Evolutionary conservation across 768 basidiomycete species (phyloP).

Genomic region (Coprinellus micaceus): DNA sequence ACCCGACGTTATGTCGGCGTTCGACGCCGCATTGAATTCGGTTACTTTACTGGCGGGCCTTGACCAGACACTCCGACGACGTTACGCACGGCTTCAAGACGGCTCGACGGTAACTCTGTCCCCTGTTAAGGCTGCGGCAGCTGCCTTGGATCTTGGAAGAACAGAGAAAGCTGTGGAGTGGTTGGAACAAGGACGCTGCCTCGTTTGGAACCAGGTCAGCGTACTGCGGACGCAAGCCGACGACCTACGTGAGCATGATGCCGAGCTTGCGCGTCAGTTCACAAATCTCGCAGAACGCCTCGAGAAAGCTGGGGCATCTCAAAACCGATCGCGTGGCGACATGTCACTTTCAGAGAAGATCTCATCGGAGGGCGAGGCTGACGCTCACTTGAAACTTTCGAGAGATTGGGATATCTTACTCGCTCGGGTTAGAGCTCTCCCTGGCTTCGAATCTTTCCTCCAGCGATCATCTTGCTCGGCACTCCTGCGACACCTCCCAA

Average conservation of each 20-base stretch:
- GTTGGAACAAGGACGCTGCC: constrained; percentile 27
- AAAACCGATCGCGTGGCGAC: background rate
- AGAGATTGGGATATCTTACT: background rate
- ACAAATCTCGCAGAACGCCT: background rate
- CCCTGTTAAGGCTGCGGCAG: constrained; percentile 23
- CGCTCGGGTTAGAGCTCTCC: background rate
- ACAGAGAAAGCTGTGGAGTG: constrained; percentile 28
- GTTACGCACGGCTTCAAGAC: background rate
- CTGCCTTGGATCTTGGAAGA: constrained; percentile 16
- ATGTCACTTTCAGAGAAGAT: background rate
- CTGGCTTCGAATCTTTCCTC: constrained; percentile 4
- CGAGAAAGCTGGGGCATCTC: background rate
- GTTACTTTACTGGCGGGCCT: constrained; percentile 3
- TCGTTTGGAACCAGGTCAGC: constrained; percentile 26
- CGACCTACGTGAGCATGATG: constrained; percentile 8
- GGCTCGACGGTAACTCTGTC: background rate
- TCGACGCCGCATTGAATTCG: background rate
- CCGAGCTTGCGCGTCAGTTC: background rate
- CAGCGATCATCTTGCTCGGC: background rate
- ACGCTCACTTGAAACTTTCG: background rate
- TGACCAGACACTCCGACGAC: constrained; percentile 1
- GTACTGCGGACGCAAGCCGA: constrained; percentile 21
- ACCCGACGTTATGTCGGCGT: background rate
- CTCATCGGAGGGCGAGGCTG: background rate
- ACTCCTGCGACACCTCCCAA: background rate